A percentile compares a stretch with the other conserved stretches of the same genome.
Evolutionary conservation across 345 rosid genomes (phyloP).

Genomic region (Triadica sebifera): DNA sequence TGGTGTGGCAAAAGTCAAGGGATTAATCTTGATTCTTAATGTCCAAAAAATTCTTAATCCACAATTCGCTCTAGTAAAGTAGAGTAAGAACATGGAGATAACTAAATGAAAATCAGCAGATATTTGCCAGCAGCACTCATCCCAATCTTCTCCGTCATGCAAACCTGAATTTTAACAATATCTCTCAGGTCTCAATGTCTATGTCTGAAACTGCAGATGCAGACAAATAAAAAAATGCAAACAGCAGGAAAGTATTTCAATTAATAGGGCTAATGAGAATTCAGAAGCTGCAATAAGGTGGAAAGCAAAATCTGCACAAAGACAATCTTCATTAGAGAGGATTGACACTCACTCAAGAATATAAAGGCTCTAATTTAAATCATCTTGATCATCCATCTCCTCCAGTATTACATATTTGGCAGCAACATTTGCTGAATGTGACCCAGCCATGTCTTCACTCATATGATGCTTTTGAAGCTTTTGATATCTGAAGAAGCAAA

Average conservation of each 20-base stretch:
- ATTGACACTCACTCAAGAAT: constrained; percentile 22
- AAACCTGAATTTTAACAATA: not conserved
- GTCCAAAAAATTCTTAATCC: not conserved
- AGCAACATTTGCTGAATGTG: constrained; percentile 29
- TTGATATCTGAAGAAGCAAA: constrained; percentile 49
- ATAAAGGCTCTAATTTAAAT: constrained; percentile 26
- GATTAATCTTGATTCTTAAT: not conserved
- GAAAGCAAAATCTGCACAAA: not conserved
- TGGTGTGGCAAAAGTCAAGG: not conserved
- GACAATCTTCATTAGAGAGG: not conserved
- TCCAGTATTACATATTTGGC: constrained; percentile 86
- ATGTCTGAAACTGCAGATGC: not conserved
- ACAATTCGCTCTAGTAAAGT: not conserved
- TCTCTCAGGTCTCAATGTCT: not conserved
- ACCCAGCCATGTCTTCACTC: constrained; percentile 27
- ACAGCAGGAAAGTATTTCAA: not conserved
- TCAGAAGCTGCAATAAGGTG: not conserved
- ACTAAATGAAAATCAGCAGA: not conserved
- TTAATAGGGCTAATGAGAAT: not conserved
- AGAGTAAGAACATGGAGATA: not conserved
- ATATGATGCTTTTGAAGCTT: constrained; percentile 54
- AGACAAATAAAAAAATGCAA: not conserved
- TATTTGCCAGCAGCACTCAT: not conserved
- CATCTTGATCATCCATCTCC: constrained; percentile 71
- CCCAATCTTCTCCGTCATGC: not conserved